Base-by-base conservation (phyloP, 805 yeast genomes). In the Yarrowia bubula region DNA sequence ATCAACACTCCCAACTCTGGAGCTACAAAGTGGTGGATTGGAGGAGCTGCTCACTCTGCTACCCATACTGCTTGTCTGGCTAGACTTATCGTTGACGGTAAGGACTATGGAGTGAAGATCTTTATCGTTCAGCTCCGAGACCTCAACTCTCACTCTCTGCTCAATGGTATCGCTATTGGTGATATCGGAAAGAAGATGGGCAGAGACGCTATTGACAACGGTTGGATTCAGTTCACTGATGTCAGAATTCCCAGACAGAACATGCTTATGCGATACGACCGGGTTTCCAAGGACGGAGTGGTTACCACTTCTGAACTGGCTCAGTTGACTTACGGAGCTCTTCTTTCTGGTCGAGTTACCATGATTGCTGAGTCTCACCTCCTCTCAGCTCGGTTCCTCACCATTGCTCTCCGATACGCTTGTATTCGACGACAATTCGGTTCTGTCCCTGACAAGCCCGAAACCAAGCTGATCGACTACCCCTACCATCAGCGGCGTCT, bases 1-100 rank as follows among this genome's bases (percentile, higher is more conserved):
- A 85, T 92, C 72, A 83, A 90, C 74, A 92, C 98, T 11, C 98
- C 98, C 1, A 89, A 92, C 73, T 76, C 89, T 64, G 92, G 96
- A 41, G 97, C 98, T 47, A 92, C 97, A 18, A 92, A 92, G 75
- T 92, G 98, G 97, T 92, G 98, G 98, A 92, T 92, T 72, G 98
- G 98, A 57, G 98, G 98, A 71, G 97, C 97, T 46, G 97, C 97
- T 10, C 96, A 90, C 76, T 87, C 96, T 17, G 90, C 97, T 5
- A 90, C 92, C 37, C 97, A 92, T 77, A 80, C 90, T 17, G 85
- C 87, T 14, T 88, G 86, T 37, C 92, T 86, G 75, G 97, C 97
- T 4, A 81, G 98, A 66, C 80, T 92, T 68, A 83, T 89, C 62
- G 91, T 90, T 31, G 80, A 87, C 50, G 93, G 89, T 37, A 84